Percentiles rank a stretch among this genome's conserved stretches.
These are phyloP conservation scores for Exophiala phaeomuriformis DNA, from an alignment of 2,329 filamentous ascomycete genomes.

Conservation along the genomic window DNA sequence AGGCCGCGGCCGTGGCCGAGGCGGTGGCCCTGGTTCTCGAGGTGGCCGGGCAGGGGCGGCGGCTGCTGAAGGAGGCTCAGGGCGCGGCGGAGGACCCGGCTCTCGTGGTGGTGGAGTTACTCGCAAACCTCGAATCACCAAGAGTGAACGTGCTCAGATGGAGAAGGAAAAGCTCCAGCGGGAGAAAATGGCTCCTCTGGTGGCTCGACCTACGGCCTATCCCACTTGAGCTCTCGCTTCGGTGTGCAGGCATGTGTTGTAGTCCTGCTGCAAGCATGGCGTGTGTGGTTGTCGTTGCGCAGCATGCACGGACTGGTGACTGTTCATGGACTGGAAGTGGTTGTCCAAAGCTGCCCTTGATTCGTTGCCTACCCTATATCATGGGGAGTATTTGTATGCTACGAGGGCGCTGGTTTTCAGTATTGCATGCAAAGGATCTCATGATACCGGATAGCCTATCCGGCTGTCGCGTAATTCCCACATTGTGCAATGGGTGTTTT, in stretches of 20 bases:
- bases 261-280: not conserved
- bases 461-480: no score
- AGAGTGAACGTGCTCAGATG: slow-evolving; percentile 72
- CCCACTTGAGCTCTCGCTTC: slow-evolving; percentile 3
- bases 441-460: no score
- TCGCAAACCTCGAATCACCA: slow-evolving; percentile 77
- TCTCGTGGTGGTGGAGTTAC: slow-evolving; percentile 46
- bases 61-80: slow-evolving; percentile 20
- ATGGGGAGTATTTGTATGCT: no score
- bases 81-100: slow-evolving; percentile 22
- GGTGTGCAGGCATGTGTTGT: not conserved
- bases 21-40: slow-evolving; percentile 41
- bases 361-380: no score
- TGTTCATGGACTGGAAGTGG: no score
- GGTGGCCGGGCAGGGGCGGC: slow-evolving; percentile 32
- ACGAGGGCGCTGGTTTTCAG: no score
- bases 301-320: not conserved
- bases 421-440: no score
- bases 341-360: no score
- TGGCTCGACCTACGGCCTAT: slow-evolving; percentile 27
- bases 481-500: no score
- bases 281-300: not conserved
- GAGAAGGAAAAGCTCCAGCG: slow-evolving; percentile 74
- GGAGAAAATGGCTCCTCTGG: slow-evolving; percentile 45
- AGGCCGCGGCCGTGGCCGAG: slow-evolving; percentile 50